Evolutionary conservation across 768 basidiomycete genomes (phyloP).

Genomic region (Tricholoma sp.): DNA sequence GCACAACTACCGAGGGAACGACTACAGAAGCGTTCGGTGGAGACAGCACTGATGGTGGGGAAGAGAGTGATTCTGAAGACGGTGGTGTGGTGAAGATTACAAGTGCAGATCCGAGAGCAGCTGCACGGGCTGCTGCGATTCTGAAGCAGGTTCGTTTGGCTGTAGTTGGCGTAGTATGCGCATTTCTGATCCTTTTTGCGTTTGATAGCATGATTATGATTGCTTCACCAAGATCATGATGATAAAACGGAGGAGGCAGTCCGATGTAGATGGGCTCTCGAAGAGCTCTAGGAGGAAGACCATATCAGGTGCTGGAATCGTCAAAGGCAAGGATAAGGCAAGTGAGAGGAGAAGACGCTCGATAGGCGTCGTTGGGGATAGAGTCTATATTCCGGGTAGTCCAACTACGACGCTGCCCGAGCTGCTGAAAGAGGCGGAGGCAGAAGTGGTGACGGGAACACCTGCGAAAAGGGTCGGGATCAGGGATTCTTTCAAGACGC

Average conservation of each 20-base stretch:
- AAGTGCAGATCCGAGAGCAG: conserved; percentile 79
- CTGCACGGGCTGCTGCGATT: conserved; percentile 90
- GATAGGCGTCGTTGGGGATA: conserved; percentile 44
- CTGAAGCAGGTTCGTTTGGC: conserved; percentile 66
- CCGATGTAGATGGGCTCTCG: neutral
- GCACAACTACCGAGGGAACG: neutral
- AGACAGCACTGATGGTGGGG: conserved; percentile 25
- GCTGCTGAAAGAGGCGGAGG: conserved; percentile 55
- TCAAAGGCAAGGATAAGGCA: conserved; percentile 19
- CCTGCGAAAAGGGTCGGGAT: conserved; percentile 14
- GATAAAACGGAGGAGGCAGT: conserved; percentile 25
- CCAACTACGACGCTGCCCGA: conserved; percentile 50
- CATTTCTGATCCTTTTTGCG: conserved; percentile 1
- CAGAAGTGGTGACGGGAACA: conserved; percentile 31
- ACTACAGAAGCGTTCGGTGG: conserved; percentile 17
- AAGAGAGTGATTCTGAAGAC: conserved; percentile 34
- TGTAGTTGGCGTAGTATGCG: neutral
- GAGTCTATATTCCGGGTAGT: conserved; percentile 50
- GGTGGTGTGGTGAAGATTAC: conserved; percentile 76
- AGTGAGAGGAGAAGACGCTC: conserved; percentile 21
- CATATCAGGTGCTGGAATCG: conserved; percentile 25
- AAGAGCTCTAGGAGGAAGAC: conserved; percentile 27
- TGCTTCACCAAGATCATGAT: conserved; percentile 54
- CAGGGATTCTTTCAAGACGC: conserved; percentile 24
- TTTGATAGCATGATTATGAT: conserved; percentile 73